A percentile compares a stretch with the other conserved stretches of the same genome.
Conservation (phyloP, 2,329 filamentous ascomycete genomes). For the Nectriaceae sp. region DNA sequence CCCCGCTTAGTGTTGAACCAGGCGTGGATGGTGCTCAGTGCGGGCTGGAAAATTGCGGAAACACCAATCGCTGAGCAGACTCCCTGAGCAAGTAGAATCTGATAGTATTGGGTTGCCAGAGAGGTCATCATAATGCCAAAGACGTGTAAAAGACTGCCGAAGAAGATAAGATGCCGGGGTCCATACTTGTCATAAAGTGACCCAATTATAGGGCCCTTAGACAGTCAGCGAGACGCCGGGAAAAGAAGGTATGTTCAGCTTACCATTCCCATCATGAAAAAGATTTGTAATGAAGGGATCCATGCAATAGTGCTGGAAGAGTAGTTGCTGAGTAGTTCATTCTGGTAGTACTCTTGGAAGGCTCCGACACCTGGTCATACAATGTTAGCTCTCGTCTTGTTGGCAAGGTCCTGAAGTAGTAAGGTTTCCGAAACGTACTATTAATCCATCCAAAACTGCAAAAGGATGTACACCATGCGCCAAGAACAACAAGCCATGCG, state of each 20-base stretch:
- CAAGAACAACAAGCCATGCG: constrained; percentile 43
- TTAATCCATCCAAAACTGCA: constrained; percentile 46
- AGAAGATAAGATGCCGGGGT: constrained; percentile 54
- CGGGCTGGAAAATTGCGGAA: constrained; percentile 34
- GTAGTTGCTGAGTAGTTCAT: constrained; percentile 46
- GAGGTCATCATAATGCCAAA: constrained; percentile 66
- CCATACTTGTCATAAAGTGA: constrained; percentile 64
- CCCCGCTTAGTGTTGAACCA: constrained; percentile 39
- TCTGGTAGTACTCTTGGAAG: constrained; percentile 62
- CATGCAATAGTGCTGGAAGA: constrained; percentile 60
- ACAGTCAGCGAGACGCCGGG: constrained; percentile 5
- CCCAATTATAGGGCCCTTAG: constrained; percentile 61
- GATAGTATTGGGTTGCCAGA: constrained; percentile 44
- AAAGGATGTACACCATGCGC: constrained; percentile 43
- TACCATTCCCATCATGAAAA: constrained; percentile 53
- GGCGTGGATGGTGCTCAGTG: constrained; percentile 32
- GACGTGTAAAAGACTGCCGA: constrained; percentile 57
- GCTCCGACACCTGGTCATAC: constrained; percentile 48
- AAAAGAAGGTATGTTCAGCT: constrained; percentile 21
- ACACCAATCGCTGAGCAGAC: constrained; percentile 40
- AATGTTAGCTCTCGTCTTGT: no score
- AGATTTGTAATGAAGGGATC: constrained; percentile 60
- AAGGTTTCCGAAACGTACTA: constrained; percentile 39
- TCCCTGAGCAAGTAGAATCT: constrained; percentile 42
- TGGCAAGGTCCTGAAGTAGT: not conserved